These are phyloP conservation scores for Hydrangea macrophylla DNA, from an alignment of 148 eudicot genomes.

Conservation along the genomic window DNA sequence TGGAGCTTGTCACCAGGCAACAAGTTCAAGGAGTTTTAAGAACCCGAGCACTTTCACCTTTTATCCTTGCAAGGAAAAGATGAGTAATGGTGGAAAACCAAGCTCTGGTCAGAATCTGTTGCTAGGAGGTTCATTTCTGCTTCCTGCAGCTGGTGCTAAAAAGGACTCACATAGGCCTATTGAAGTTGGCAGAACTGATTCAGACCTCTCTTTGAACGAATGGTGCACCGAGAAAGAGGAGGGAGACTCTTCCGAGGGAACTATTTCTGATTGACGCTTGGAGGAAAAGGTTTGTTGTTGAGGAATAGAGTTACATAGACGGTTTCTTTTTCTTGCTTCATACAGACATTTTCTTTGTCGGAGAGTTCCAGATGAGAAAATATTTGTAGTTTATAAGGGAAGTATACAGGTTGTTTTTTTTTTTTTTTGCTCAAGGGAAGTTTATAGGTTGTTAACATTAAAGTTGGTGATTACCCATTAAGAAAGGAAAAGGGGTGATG, in stretches of 20 bases:
- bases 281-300: no score
- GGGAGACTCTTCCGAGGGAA: conserved; percentile 8
- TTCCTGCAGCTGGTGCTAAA: background rate
- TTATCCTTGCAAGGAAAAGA: background rate
- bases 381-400: no score
- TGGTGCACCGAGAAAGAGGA: background rate
- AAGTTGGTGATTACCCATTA: no score
- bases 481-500: no score
- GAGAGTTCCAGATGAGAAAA: no score
- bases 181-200: background rate
- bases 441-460: no score
- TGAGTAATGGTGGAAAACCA: background rate
- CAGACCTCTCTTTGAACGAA: conserved; percentile 3
- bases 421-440: no score
- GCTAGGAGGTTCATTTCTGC: background rate
- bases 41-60: background rate
- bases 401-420: no score
- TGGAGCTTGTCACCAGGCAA: background rate
- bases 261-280: conserved; percentile 10
- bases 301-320: no score
- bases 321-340: no score
- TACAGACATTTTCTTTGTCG: no score
- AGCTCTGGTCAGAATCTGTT: background rate
- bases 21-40: background rate
- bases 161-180: background rate